These are phyloP conservation scores for Penicillium cataractarum DNA, from an alignment of 495 filamentous ascomycete species.

Conservation along the genomic window DNA sequence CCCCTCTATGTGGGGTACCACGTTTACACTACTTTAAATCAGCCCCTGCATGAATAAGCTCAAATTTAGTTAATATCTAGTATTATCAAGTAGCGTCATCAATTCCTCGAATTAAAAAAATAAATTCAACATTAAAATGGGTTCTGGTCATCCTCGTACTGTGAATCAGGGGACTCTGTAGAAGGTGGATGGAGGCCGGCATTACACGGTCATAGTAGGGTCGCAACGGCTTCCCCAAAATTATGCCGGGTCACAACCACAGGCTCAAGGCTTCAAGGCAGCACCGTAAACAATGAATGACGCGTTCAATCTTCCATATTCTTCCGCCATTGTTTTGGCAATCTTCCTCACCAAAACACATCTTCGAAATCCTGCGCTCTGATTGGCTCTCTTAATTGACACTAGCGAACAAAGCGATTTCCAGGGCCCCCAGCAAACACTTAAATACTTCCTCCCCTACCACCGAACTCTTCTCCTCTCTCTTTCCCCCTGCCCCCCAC, in stretches of 20 bases:
- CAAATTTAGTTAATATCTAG: not conserved
- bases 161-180: not conserved
- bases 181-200: not conserved
- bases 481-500: not conserved
- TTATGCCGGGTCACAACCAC: not conserved
- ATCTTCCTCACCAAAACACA: not conserved
- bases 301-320: too few relatives aligned
- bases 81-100: not conserved
- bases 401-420: not conserved
- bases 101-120: not conserved
- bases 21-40: constrained; percentile 6
- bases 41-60: not conserved
- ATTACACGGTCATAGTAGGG: not conserved
- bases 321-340: not conserved
- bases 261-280: not conserved
- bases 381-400: not conserved
- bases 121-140: not conserved
- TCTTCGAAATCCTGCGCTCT: not conserved
- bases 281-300: too few relatives aligned
- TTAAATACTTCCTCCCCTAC: constrained; percentile 4
- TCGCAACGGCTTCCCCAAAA: not conserved
- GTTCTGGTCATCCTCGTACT: not conserved
- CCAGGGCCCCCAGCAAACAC: not conserved
- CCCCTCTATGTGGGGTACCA: not conserved
- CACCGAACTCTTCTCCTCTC: not conserved